Percentiles rank a stretch among this genome's conserved stretches.
Conservation (phyloP, 306 rosid genomes). For the Cucurbita argyrosperma region DNA sequence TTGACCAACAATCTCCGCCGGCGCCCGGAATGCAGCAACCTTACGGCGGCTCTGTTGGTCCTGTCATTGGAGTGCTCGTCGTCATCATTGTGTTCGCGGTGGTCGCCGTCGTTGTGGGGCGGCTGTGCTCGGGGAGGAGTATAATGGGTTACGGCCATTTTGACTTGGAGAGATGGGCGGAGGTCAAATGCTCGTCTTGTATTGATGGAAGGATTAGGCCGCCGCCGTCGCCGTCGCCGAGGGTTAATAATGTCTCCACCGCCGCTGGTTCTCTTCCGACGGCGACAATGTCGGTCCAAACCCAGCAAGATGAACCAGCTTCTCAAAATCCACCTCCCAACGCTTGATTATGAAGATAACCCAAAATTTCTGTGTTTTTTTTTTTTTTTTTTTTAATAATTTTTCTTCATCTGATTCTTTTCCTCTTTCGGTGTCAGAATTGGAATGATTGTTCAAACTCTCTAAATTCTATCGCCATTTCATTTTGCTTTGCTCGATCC, state of each 20-base stretch:
- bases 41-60: conserved; percentile 15
- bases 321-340: conserved; percentile 18
- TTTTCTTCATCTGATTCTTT: background rate
- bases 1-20: conserved; percentile 15
- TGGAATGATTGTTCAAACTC: background rate
- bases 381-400: background rate
- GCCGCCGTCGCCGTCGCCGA: conserved; percentile 2
- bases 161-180: conserved; percentile 82
- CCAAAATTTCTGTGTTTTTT: background rate
- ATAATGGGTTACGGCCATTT: conserved; percentile 60
- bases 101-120: conserved; percentile 19
- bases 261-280: background rate
- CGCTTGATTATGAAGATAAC: conserved; percentile 4
- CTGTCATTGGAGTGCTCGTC: conserved; percentile 15
- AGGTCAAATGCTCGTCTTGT: conserved; percentile 65
- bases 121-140: conserved; percentile 16
- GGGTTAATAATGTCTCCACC: conserved; percentile 1
- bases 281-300: conserved; percentile 24
- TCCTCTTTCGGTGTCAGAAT: background rate
- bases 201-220: conserved; percentile 54
- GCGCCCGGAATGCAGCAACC: background rate
- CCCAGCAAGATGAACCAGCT: conserved; percentile 21
- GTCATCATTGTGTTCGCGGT: conserved; percentile 13
- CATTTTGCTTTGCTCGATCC: background rate
- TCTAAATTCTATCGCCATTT: background rate